Evolutionary conservation across 805 yeast genomes (phyloP), one percentile per base, ranked within the genome.

Genomic region (Candida tallmaniae): DNA sequence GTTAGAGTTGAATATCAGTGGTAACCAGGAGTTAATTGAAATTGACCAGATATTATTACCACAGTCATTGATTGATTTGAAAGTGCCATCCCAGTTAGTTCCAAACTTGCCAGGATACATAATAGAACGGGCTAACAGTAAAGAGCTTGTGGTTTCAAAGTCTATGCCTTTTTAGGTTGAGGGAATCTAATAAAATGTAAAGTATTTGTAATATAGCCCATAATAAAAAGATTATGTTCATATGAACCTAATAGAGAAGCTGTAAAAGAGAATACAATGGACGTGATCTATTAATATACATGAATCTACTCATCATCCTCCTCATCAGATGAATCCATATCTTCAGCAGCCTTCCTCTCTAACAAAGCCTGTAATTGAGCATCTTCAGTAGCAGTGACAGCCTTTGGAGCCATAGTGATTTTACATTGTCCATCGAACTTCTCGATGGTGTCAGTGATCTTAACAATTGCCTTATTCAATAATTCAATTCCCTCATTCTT

Each of bases 341-440:
- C 89, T 60, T 86, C 96, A 56, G 82, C 73, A 69, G 87, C 97
- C 58, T 87, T 85, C 58, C 85, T 77, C 67, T 90, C 97, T 77
- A 93, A 80, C 47, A 93, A 76, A 41, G 95, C 96, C 65, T 88
- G 95, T 56, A 93, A 77, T 67, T 89, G 97, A 41, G 96, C 97
- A 62, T 93, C 98, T 61, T 93, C 98, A 41, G 93, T 85, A 41
- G 96, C 97, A 38, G 97, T 88, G 47, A 93, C 97, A 27, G 97
- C 97, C 78, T 89, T 90, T 56, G 98, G 97, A 51, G 95, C 90
- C 97, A 90, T 90, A 35, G 94, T 88, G 45, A 90, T 83, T 48
- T 84, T 86, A 60, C 95, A 83, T 39, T 78, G 75, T 56, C 98
- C 98, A 35, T 87, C 95, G 36, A 76, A 73, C 14, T 73, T 68